These are phyloP conservation scores for Thalassiosira delicatula DNA, from an alignment of 352 stramenopile genomes.

Conservation along the genomic window DNA sequence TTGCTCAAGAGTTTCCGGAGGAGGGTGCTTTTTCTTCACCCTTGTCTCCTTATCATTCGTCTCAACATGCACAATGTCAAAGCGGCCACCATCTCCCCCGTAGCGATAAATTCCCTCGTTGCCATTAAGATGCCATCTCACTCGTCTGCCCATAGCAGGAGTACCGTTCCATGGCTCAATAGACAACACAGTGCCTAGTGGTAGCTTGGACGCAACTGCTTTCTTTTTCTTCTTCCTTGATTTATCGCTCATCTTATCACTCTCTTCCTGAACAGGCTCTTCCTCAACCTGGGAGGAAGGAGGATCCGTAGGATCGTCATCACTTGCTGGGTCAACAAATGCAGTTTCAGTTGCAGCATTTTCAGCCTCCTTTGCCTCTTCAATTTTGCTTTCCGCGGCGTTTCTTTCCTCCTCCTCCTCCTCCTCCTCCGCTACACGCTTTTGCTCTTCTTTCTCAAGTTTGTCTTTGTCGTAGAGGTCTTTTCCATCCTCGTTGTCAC, in stretches of 20 bases:
- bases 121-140: slow-evolving; percentile 82
- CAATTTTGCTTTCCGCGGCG: slow-evolving; percentile 44
- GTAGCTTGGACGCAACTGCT: slow-evolving; percentile 71
- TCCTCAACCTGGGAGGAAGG: neutral
- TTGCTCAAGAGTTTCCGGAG: slow-evolving; percentile 81
- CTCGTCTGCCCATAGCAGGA: slow-evolving; percentile 70
- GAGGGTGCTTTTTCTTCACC: slow-evolving; percentile 76
- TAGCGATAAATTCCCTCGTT: slow-evolving; percentile 84
- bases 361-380: slow-evolving; percentile 57
- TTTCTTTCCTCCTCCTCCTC: slow-evolving; percentile 36
- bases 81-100: slow-evolving; percentile 81
- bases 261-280: slow-evolving; percentile 27
- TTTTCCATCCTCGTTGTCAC: slow-evolving; percentile 79
- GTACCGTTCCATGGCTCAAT: slow-evolving; percentile 82
- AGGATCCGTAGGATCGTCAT: slow-evolving; percentile 39
- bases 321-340: slow-evolving; percentile 33
- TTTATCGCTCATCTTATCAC: slow-evolving; percentile 26
- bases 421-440: slow-evolving; percentile 48
- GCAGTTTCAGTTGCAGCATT: slow-evolving; percentile 30
- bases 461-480: slow-evolving; percentile 82
- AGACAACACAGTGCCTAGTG: slow-evolving; percentile 70
- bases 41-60: slow-evolving; percentile 81
- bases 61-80: slow-evolving; percentile 84
- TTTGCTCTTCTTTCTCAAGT: slow-evolving; percentile 68
- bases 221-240: slow-evolving; percentile 66